Base-by-base conservation (phyloP, 2,329 filamentous ascomycete genomes). In the Exophiala alcalophila region DNA sequence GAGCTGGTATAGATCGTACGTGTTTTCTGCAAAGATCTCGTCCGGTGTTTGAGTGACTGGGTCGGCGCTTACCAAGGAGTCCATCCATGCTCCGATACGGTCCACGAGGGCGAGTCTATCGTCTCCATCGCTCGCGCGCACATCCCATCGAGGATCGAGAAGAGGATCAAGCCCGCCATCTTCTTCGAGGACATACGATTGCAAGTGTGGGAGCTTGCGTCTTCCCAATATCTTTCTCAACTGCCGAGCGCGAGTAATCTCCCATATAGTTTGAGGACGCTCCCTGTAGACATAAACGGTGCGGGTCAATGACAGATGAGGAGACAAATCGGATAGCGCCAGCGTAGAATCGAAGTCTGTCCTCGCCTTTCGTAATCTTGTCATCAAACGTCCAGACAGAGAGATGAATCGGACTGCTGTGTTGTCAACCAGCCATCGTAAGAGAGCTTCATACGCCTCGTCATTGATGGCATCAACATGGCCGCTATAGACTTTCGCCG, bases 71-170 rank as follows among this genome's bases (percentile, higher is more conserved):
- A 37, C 12, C 9, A 49, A 29, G 12, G 33, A 23, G 29, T 49
- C 40, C 11, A 44, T 15, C 35, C 40, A 44, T 6, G 24, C n/a
- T 16, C 35, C 30, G 15, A 37, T 35, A 5, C 41, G 7, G 10
- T 44, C 32, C 12, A 49, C 15, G 9, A 27, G 23, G 4, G 24
- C 29, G 7, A 40, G 27, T 36, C 25, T 21, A 19, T 44, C 27
- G 19, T 25, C 28, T 9, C 27, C 24, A 23, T 38, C 35, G 12
- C 36, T 49, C 11, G 24, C 19, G 18, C 45, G 45, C 18, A 36
- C 34, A 43, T 49, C 45, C 45, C 45, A 49, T 21, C 45, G 40
- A n/a, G 45, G 45, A 37, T 49, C 45, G 9, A 49, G 30, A 26
- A 44, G 25, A 6, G 45, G 21, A 27, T 49, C 40, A 29, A 24